Evolutionary conservation across 495 filamentous ascomycete genomes (phyloP).

Genomic region (Neurospora sp.): DNA sequence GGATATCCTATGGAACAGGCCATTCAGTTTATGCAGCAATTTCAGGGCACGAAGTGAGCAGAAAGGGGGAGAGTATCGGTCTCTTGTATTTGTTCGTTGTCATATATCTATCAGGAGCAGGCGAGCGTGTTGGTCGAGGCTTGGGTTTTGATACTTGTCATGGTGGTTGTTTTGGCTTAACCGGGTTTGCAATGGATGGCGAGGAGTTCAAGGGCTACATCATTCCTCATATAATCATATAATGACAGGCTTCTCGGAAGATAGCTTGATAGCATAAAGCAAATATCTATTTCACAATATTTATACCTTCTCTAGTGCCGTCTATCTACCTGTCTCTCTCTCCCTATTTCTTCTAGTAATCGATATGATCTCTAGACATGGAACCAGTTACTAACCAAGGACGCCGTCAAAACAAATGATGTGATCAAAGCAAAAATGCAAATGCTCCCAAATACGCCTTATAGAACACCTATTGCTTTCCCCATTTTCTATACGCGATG

Average conservation of each 20-base stretch:
- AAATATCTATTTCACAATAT: not conserved
- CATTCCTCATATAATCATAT: not conserved
- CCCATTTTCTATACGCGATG: not conserved
- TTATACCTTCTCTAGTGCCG: not conserved
- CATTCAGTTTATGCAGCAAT: constrained; percentile 55
- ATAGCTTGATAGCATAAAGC: not conserved
- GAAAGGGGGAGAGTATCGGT: not conserved
- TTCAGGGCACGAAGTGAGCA: constrained; percentile 12
- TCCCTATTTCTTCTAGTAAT: not conserved
- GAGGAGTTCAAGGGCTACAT: constrained; percentile 2
- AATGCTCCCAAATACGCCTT: not conserved
- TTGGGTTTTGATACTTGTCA: not conserved
- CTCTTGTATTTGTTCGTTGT: not conserved
- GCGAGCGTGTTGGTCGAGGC: not conserved
- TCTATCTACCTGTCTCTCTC: not conserved
- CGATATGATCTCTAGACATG: not conserved
- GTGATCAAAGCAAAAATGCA: not conserved
- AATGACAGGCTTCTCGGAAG: not conserved
- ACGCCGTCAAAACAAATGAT: not conserved
- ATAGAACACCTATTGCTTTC: not conserved
- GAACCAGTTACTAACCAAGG: not conserved
- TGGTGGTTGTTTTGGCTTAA: not conserved
- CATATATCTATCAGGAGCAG: not conserved
- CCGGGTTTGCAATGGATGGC: constrained; percentile 1
- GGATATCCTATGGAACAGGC: constrained; percentile 77